Conservation (phyloP, 2,329 filamentous ascomycete genomes). For the Epicoccum sorghinum region DNA sequence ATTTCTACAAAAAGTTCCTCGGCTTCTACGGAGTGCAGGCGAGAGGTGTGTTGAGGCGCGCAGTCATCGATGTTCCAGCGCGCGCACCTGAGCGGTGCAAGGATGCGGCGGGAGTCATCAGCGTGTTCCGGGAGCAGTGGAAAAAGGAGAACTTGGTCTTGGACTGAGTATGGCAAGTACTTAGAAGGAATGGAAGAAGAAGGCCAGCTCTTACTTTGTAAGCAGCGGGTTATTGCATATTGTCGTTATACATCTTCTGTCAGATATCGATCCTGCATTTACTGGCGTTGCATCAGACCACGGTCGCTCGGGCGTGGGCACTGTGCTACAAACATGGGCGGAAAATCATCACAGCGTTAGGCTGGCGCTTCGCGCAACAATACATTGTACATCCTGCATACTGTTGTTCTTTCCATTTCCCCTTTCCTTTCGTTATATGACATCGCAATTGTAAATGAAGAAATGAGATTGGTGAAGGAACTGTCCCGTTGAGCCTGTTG, state of each 20-base stretch:
- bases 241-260: background rate
- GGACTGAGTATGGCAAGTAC: background rate
- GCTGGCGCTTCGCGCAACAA: too few species aligned
- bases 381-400: too few species aligned
- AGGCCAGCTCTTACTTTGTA: too few species aligned
- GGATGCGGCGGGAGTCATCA: constrained; percentile 38
- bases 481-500: too few species aligned
- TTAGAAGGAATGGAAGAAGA: background rate
- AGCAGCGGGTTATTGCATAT: background rate
- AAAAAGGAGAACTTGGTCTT: constrained; percentile 32
- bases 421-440: too few species aligned
- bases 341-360: background rate
- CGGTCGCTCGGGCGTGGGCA: background rate
- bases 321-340: background rate
- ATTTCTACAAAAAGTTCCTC: constrained; percentile 77
- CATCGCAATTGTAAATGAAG: too few species aligned
- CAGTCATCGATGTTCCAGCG: constrained; percentile 74
- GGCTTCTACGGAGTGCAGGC: constrained; percentile 80
- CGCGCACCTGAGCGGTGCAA: constrained; percentile 34
- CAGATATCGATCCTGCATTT: constrained; percentile 6
- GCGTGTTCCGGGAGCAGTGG: constrained; percentile 41
- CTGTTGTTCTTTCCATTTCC: too few species aligned
- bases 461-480: too few species aligned
- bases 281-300: constrained; percentile 10
- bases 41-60: constrained; percentile 71